phyloP scores from a whole-genome alignment of 805 yeast species.

The Lipomyces sp. region DNA sequence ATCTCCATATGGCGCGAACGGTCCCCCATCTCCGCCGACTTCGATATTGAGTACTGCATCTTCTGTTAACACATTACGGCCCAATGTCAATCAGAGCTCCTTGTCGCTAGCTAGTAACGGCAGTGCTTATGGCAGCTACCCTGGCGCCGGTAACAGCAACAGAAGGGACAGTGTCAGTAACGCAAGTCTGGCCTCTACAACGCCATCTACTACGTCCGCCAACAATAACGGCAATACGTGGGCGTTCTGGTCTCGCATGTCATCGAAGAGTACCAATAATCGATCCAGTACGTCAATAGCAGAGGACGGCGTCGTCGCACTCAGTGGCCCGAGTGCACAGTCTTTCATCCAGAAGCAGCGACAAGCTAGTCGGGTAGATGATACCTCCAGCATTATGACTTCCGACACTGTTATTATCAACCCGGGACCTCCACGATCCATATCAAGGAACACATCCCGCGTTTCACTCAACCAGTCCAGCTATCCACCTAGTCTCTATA shows the following conservation, averaged over 20 bases:
- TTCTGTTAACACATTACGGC: conserved; percentile 27
- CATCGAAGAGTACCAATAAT: conserved; percentile 14
- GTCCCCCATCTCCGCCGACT: conserved; percentile 37
- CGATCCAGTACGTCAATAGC: not conserved
- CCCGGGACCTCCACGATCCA: not conserved
- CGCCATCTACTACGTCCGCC: not conserved
- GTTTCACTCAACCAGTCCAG: conserved; percentile 2
- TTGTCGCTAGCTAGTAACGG: conserved; percentile 18
- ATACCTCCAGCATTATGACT: conserved; percentile 20
- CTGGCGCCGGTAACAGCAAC: not conserved
- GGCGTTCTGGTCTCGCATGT: conserved; percentile 34
- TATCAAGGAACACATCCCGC: conserved; percentile 18
- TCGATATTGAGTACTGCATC: conserved; percentile 31
- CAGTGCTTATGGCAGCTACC: not conserved
- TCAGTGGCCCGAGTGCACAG: conserved; percentile 21
- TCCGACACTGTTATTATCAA: conserved; percentile 17
- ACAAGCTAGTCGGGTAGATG: conserved; percentile 12
- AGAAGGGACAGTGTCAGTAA: conserved; percentile 11
- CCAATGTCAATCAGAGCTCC: conserved; percentile 29
- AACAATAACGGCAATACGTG: conserved; percentile 20
- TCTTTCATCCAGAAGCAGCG: conserved; percentile 26
- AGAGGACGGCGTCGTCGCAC: conserved; percentile 34
- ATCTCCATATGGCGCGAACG: conserved; percentile 8
- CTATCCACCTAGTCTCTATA: conserved; percentile 9
- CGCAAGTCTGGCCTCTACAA: conserved; percentile 1